Conservation (phyloP, 441 rosid genomes). For the Viola pubescens region DNA sequence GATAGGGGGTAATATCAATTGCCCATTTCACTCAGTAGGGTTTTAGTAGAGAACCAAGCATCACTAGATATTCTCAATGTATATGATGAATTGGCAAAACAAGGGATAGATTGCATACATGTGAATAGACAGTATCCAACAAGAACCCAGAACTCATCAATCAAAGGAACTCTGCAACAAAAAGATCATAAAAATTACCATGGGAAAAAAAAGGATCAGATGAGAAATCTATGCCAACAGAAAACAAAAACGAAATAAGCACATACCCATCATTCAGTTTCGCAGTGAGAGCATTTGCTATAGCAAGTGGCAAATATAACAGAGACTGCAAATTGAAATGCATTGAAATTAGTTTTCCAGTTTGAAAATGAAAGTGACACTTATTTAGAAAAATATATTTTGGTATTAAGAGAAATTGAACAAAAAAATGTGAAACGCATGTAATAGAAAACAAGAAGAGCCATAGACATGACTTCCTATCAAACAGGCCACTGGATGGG, state of each 20-base stretch:
- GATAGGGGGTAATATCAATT: background rate
- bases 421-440: background rate
- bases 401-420: background rate
- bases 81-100: slow-evolving; percentile 1
- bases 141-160: slow-evolving; percentile 87
- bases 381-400: too few species aligned
- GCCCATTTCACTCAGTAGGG: background rate
- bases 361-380: too few species aligned
- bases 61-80: background rate
- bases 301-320: slow-evolving; percentile 82
- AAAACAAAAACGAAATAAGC: background rate
- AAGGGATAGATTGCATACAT: slow-evolving; percentile 32
- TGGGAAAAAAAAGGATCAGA: slow-evolving; percentile 9
- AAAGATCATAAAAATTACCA: slow-evolving; percentile 6
- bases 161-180: slow-evolving; percentile 65
- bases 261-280: slow-evolving; percentile 75
- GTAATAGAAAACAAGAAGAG: background rate
- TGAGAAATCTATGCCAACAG: slow-evolving; percentile 1
- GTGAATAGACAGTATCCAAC: slow-evolving; percentile 84
- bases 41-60: background rate
- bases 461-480: too few species aligned
- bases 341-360: background rate
- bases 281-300: slow-evolving; percentile 86
- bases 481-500: too few species aligned
- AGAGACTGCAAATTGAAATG: slow-evolving; percentile 47